Base-by-base conservation (phyloP, 2,329 filamentous ascomycete species). In the Fragosphaeria purpurea region DNA sequence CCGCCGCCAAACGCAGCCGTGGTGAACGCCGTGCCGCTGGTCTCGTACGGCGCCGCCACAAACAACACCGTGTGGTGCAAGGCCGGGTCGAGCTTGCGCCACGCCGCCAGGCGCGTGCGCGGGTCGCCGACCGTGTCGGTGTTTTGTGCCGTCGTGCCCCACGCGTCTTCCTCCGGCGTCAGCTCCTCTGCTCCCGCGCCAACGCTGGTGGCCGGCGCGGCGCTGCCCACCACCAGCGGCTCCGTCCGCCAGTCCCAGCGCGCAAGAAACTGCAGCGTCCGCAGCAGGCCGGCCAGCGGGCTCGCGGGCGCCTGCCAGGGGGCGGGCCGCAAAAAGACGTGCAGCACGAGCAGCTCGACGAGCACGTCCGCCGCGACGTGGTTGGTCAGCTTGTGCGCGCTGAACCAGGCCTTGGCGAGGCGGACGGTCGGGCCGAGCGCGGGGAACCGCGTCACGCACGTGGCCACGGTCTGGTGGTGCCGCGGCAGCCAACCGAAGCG, bases 181-280 rank as follows among this genome's bases (percentile, higher is more conserved):
- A 11, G 73, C 70, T 35, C 77, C 69, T 9, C 84, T 74, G 34
- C 13, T 12, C 34, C 33, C 10, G 41, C 13, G 61, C 94, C 73
- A 11, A 81, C 77, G 53, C 34, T 10, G 31, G 43, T 44, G n/a
- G 51, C 22, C 37, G 52, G 42, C 33, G 75, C 77, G 9, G 80
- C 77, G 32, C 88, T 76, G 64, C 96, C 88, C 32, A 96, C 75
- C 37, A 95, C 74, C 35, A 97, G 73, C 1, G 93, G 86, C 48
- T 89, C 83, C 7, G 82, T 74, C 33, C 86, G 80, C 93, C 93
- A 98, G 64, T 97, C 88, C 89, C 93, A 98, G 41, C 82, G 77
- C 1, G 89, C 81, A 11, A 98, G 73, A 64, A 91, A 85, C 35
- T 83, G 71, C 1, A 98, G 71, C 1, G 87, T 86, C 30, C 90